Percentiles rank a stretch among this genome's conserved stretches.
Conservation (phyloP, 495 filamentous ascomycete species). For the Rhypophila decipiens region DNA sequence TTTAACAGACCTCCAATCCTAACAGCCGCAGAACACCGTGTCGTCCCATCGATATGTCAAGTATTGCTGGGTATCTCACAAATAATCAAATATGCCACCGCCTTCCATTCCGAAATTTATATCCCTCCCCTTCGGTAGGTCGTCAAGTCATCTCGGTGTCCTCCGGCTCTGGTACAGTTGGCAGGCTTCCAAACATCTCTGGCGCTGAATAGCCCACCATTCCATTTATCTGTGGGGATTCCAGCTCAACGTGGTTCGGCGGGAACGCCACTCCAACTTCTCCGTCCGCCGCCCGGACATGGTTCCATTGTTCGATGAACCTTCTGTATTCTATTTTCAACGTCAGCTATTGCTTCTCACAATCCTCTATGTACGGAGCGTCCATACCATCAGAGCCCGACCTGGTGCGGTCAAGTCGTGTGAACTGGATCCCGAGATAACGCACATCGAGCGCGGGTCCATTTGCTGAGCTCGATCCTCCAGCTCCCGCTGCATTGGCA, state of each 20-base stretch:
- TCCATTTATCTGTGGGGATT: conserved; percentile 23
- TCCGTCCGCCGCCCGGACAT: conserved; percentile 21
- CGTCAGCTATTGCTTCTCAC: neutral
- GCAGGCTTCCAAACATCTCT: conserved; percentile 9
- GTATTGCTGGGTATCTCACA: too few species aligned
- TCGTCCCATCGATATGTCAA: too few species aligned
- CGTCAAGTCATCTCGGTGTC: too few species aligned
- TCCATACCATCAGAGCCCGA: conserved; percentile 17
- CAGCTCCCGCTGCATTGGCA: neutral
- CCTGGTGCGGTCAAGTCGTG: conserved; percentile 18
- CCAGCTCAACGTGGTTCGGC: conserved; percentile 21
- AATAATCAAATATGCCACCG: too few species aligned
- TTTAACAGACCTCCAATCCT: too few species aligned
- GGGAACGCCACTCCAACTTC: conserved; percentile 25
- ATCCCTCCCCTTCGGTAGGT: too few species aligned
- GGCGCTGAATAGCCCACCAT: conserved; percentile 6
- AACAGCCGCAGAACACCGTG: too few species aligned
- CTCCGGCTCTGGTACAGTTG: conserved; percentile 17
- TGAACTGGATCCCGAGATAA: conserved; percentile 30
- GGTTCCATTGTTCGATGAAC: conserved; percentile 24
- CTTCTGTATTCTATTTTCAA: conserved; percentile 22
- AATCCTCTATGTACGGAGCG: neutral
- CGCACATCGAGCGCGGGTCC: conserved; percentile 18
- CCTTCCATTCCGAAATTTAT: too few species aligned
- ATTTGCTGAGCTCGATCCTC: neutral